These are phyloP conservation scores for Lycium ferocissimum DNA, from an alignment of 257 asterid species.

Conservation along the genomic window DNA sequence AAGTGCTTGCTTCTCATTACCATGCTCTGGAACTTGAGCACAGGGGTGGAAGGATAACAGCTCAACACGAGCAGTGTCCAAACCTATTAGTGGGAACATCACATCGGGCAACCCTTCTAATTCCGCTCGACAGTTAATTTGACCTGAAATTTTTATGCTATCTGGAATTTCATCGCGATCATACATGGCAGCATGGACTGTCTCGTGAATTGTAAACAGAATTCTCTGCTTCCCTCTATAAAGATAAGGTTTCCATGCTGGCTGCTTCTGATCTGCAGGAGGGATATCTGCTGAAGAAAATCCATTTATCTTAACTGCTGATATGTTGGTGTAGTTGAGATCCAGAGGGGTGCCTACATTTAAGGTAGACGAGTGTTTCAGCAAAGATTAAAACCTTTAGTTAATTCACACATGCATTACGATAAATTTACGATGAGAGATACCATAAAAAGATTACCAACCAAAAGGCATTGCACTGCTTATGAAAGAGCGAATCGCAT, in stretches of 20 bases:
- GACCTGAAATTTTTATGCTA: conserved; percentile 80
- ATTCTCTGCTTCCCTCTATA: conserved; percentile 90
- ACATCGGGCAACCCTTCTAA: conserved; percentile 95
- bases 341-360: conserved; percentile 86
- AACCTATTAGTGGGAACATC: conserved; percentile 79
- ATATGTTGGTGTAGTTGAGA: conserved; percentile 77
- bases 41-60: conserved; percentile 91
- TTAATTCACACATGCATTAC: not conserved
- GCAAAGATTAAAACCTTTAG: conserved; percentile 19
- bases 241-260: conserved; percentile 99
- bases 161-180: conserved; percentile 98
- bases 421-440: conserved; percentile 33
- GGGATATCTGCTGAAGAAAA: conserved; percentile 85
- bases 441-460: conserved; percentile 58
- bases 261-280: conserved; percentile 88
- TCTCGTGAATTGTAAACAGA: conserved; percentile 87
- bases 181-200: conserved; percentile 89
- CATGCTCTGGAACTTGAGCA: conserved; percentile 97
- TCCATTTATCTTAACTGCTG: conserved; percentile 75
- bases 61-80: conserved; percentile 72
- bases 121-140: conserved; percentile 96
- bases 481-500: conserved; percentile 81
- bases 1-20: conserved; percentile 86
- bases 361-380: conserved; percentile 18
- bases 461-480: conserved; percentile 95